Conservation (phyloP, 2,329 filamentous ascomycete genomes). For the Gaeumannomyces tritici region DNA sequence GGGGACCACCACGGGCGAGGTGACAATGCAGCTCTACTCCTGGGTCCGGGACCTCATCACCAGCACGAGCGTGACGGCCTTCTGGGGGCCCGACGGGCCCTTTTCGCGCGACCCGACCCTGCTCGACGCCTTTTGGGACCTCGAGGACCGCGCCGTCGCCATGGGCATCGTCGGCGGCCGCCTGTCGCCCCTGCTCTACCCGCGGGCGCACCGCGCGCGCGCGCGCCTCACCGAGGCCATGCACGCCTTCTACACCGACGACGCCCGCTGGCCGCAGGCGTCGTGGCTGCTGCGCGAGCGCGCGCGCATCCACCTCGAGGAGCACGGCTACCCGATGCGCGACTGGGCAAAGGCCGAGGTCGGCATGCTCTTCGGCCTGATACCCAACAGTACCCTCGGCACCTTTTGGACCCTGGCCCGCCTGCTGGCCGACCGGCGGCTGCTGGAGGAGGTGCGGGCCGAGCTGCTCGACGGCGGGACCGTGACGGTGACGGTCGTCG, state of each 20-base stretch:
- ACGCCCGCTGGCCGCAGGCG: not conserved
- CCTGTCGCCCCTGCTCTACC: too few relatives aligned
- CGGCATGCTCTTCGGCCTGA: not conserved
- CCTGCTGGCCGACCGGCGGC: not conserved
- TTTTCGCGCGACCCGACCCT: too few relatives aligned
- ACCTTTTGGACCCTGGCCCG: conserved; percentile 2
- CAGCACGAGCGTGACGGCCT: too few relatives aligned
- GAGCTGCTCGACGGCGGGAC: not conserved
- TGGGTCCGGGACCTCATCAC: too few relatives aligned
- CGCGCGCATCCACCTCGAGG: not conserved
- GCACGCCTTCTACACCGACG: not conserved
- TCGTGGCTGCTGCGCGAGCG: not conserved
- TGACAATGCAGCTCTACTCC: too few relatives aligned
- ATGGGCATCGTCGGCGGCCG: too few relatives aligned
- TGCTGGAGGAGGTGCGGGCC: not conserved
- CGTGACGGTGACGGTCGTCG: not conserved
- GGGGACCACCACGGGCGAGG: too few relatives aligned
- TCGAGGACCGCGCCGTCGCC: too few relatives aligned
- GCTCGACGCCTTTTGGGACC: too few relatives aligned
- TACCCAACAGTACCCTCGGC: conserved; percentile 1
- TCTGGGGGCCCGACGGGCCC: too few relatives aligned
- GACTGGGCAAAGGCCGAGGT: conserved; percentile 1
- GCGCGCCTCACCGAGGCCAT: not conserved
- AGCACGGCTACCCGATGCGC: not conserved
- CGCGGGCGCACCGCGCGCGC: not conserved